A percentile compares a stretch with the other conserved stretches of the same genome.
Evolutionary conservation across 176 grass and related monocot genomes (phyloP).

Genomic region (Tuctoria greenei): DNA sequence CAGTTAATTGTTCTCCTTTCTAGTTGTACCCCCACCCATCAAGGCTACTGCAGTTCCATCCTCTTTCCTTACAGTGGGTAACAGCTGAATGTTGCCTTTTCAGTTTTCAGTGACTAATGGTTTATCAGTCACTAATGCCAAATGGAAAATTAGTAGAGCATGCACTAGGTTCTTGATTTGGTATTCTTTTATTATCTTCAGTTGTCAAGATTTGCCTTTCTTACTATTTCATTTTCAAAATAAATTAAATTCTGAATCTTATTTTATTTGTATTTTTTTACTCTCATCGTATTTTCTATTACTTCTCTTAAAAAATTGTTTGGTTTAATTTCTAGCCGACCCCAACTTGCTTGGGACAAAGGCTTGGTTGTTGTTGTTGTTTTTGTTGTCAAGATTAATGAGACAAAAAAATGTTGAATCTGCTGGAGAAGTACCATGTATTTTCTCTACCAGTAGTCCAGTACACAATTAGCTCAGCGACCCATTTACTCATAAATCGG

Average conservation of each 20-base stretch:
- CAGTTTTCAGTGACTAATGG: neutral
- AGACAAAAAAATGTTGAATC: conserved; percentile 13
- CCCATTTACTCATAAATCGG: no score
- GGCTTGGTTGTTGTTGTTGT: no score
- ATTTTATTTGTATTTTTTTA: no score
- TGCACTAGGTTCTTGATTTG: neutral
- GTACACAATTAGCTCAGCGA: neutral
- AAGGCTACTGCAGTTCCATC: neutral
- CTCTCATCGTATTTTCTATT: no score
- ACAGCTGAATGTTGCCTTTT: neutral
- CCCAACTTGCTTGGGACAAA: no score
- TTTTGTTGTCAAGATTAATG: neutral
- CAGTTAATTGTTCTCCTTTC: neutral
- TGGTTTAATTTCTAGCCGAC: no score
- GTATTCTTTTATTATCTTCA: neutral
- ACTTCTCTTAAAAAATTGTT: no score
- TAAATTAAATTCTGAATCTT: no score
- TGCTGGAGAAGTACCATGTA: neutral
- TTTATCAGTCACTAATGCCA: neutral
- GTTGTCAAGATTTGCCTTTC: no score
- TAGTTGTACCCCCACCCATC: no score
- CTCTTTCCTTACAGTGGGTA: neutral
- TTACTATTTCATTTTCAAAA: no score
- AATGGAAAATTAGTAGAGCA: neutral
- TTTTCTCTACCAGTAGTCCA: neutral